Base-by-base conservation (phyloP, 1,139 yeast genomes). In the Saccharomycopsis hybrid region DNA sequence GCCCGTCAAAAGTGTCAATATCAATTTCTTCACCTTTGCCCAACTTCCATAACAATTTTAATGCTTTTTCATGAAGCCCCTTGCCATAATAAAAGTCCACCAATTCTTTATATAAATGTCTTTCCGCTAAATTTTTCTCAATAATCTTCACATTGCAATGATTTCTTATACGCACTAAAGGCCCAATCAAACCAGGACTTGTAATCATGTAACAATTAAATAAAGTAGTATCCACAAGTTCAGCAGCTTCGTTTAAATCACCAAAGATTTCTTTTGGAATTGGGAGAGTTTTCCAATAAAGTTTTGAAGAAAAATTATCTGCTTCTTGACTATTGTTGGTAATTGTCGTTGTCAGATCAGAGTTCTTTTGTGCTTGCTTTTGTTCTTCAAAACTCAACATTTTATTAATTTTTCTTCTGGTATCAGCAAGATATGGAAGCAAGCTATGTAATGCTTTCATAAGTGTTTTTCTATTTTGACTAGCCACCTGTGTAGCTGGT, bases 81-180 rank as follows among this genome's bases (percentile, higher is more conserved):
- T 84, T 72, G 7, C 85, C 79, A 59, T 71, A 82, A 60, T 85
- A 87, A 60, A 87, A 92, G 61, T 87, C 96, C 11, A 88, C 74
- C 42, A 92, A 70, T 58, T 89, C 97, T 43, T 75, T 76, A 58
- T 46, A 52, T 5, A 48, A 29, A 25, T 40, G 79, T 75, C 61
- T 71, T 70, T 5, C 74, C 69, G 35, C 71, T 67, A n/a, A 70
- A 50, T 78, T 72, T 4, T 68, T 65, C 49, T 78, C 77, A 2
- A 88, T 96, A 2, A 78, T 73, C 1, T 68, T 68, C 1, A 84
- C 74, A 60, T 84, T 83, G 67, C 97, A 88, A 55, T 72, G 71
- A 61, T 90, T 92, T 41, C 78, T 77, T 1, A 89, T 73, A 48
- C 97, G 71, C 5, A 92, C 72, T 35, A 92, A 74, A 0, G 97